Percentiles rank a stretch among this genome's conserved stretches.
These are phyloP conservation scores for Pascua guehoae DNA, from an alignment of 1,284 basidiomycete species.

Conservation along the genomic window DNA sequence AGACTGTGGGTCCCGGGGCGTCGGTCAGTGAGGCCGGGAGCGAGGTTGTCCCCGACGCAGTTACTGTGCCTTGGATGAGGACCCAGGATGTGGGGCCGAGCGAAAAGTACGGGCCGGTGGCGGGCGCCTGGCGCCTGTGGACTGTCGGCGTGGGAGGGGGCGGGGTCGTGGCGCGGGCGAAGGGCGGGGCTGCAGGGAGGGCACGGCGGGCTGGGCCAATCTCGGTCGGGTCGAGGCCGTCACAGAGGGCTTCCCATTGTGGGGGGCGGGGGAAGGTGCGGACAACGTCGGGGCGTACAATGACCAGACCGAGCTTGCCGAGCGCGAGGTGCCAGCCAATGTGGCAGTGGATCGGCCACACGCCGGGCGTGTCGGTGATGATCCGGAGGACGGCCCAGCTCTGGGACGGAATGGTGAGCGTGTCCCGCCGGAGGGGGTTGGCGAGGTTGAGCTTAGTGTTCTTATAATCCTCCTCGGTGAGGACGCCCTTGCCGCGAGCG, in stretches of 20 bases:
- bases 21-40: too few relatives aligned
- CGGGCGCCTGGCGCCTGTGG: too few relatives aligned
- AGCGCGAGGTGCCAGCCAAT: conserved; percentile 25
- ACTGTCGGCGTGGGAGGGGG: too few relatives aligned
- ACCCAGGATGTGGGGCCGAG: too few relatives aligned
- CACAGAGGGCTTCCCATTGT: conserved; percentile 16
- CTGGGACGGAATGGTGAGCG: conserved; percentile 30
- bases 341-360: conserved; percentile 27
- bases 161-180: too few relatives aligned
- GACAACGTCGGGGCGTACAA: conserved; percentile 20
- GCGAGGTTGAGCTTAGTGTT: conserved; percentile 25
- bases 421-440: conserved; percentile 47
- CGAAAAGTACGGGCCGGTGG: too few relatives aligned
- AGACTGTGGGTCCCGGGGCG: too few relatives aligned
- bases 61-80: too few relatives aligned
- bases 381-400: conserved; percentile 29
- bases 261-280: conserved; percentile 5
- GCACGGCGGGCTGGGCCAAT: conserved; percentile 12
- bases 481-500: conserved; percentile 35
- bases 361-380: conserved; percentile 21
- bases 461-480: conserved; percentile 8
- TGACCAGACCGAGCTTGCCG: conserved; percentile 9
- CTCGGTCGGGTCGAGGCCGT: neutral
- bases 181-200: too few relatives aligned
- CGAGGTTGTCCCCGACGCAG: too few relatives aligned